Evolutionary conservation across 148 eudicot species (phyloP).

Genomic region (Linanthus parryae): DNA sequence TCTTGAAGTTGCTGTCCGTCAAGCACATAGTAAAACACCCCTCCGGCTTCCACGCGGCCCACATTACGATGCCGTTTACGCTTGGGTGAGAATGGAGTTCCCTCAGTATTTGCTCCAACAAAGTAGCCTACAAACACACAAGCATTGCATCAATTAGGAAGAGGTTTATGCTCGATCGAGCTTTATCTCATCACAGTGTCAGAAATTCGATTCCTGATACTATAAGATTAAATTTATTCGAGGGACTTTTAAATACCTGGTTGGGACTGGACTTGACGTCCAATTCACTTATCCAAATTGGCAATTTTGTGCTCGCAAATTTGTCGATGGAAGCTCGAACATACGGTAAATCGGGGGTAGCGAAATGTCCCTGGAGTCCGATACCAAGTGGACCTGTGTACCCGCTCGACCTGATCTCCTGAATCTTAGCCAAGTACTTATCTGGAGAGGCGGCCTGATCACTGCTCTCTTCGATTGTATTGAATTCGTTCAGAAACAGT

Average conservation of each 20-base stretch:
- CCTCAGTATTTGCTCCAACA: too few relatives aligned
- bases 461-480: constrained; percentile 32
- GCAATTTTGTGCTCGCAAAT: constrained; percentile 31
- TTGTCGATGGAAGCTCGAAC: constrained; percentile 54
- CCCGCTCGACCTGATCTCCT: too few relatives aligned
- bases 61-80: too few relatives aligned
- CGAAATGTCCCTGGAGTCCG: constrained; percentile 48
- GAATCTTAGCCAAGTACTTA: too few relatives aligned
- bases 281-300: constrained; percentile 59
- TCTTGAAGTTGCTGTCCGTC: constrained; percentile 38
- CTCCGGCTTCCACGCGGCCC: constrained; percentile 38
- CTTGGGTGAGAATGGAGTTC: too few relatives aligned
- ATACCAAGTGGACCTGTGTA: constrained; percentile 32
- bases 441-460: constrained; percentile 53
- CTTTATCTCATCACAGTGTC: too few relatives aligned
- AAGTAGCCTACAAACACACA: not conserved
- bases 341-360: constrained; percentile 37
- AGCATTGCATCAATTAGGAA: not conserved
- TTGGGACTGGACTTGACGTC: constrained; percentile 29
- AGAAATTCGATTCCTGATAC: not conserved
- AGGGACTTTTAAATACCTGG: too few relatives aligned
- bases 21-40: constrained; percentile 51
- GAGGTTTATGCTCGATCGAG: too few relatives aligned
- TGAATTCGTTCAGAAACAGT: constrained; percentile 55
- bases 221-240: too few relatives aligned